Conservation (phyloP, 2,329 filamentous ascomycete genomes). For the Karstenula rhodostoma region DNA sequence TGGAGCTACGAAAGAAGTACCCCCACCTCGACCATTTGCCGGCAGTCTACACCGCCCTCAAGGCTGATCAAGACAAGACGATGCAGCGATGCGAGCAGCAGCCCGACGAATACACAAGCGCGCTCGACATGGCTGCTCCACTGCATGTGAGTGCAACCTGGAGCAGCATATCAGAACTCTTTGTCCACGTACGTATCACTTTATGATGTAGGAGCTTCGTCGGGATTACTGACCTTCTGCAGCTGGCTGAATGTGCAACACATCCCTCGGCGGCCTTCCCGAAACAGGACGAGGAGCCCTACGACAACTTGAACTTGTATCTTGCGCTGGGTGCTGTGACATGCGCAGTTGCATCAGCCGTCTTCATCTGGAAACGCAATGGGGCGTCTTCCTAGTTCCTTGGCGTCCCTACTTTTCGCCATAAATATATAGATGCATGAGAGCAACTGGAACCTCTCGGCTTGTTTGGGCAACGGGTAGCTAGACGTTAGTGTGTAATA, state of each 20-base stretch:
- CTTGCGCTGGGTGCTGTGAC: constrained; percentile 79
- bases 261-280: constrained; percentile 89
- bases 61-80: constrained; percentile 94
- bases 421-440: constrained; percentile 4
- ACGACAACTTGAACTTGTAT: constrained; percentile 85
- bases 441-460: constrained; percentile 6
- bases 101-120: constrained; percentile 88
- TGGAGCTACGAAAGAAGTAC: constrained; percentile 78
- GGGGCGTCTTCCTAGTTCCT: constrained; percentile 19
- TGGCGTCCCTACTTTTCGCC: constrained; percentile 6
- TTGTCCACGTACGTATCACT: constrained; percentile 66
- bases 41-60: constrained; percentile 89
- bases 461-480: background rate
- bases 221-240: constrained; percentile 25
- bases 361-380: constrained; percentile 67
- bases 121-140: constrained; percentile 86
- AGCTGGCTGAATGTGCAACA: constrained; percentile 87
- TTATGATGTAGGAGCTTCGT: background rate
- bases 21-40: constrained; percentile 89
- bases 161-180: constrained; percentile 92
- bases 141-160: constrained; percentile 95
- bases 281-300: constrained; percentile 83
- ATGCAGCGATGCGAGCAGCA: constrained; percentile 90
- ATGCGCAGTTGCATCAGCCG: constrained; percentile 65
- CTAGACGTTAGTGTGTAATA: constrained; percentile 32